Evolutionary conservation across 2,329 filamentous ascomycete genomes (phyloP), one percentile per base, ranked within the genome.

Genomic region (Fusarium sarcochroum): DNA sequence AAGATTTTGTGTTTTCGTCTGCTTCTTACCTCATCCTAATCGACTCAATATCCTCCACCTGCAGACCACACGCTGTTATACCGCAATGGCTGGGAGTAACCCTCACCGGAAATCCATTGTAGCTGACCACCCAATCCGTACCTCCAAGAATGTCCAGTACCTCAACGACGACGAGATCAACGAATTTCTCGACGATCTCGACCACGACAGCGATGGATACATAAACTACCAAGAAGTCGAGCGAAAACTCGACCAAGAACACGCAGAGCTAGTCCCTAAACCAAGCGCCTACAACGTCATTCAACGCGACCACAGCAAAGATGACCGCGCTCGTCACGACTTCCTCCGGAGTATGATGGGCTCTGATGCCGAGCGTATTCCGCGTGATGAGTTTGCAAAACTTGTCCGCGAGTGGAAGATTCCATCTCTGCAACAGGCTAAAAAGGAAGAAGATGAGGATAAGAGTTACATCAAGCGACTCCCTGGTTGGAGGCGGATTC

Each of bases 161-260:
- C 76, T 85, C 45, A 79, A 74, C 45, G 80, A 86, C 49, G 78
- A 83, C 8, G 86, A 88, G 69, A 85, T 88, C 46, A 75, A 82
- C 8, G 72, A 78, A 6, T 88, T 89, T 53, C 77, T 88, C 40
- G 78, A 86, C 58, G 83, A 85, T 30, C 76, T 89, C 5, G 85
- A 88, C 69, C 79, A 80, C 63, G 80, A 87, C 61, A 79, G 79
- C 20, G 82, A 88, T 72, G 85, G 85, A 14, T 77, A 76, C 67
- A 84, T 88, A 58, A 82, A 84, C 57, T 87, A 86, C 69, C 73
- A 74, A 53, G 85, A 88, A 66, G 70, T 88, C 30, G 85, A 87
- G 69, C 77, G 76, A 6, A 87, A 86, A 63, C 80, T 89, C 3
- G 84, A 88, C 40, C 74, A 84, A 38, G 83, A 86, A 2, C 82